Evolutionary conservation across 148 eudicot species (phyloP).

Genomic region (Oxyria digyna): DNA sequence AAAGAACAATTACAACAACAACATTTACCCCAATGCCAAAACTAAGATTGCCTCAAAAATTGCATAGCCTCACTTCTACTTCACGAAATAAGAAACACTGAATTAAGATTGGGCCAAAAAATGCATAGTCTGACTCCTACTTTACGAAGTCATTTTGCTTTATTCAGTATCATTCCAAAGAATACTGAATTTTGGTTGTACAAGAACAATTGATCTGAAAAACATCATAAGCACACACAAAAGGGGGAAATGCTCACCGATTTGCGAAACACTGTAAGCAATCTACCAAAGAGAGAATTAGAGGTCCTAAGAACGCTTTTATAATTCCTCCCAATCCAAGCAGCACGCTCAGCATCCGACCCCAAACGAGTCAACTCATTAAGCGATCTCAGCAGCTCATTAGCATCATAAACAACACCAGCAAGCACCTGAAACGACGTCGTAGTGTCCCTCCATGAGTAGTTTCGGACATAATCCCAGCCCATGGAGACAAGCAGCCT

Average conservation of each 20-base stretch:
- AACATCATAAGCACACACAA: neutral
- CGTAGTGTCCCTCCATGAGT: slow-evolving; percentile 45
- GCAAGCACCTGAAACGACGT: slow-evolving; percentile 30
- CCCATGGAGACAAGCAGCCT: slow-evolving; percentile 27
- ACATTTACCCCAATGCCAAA: no score
- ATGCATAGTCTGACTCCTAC: no score
- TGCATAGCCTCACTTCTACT: no score
- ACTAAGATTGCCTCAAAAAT: no score
- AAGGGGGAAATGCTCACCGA: slow-evolving; percentile 27
- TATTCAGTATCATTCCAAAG: no score
- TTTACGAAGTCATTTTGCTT: no score
- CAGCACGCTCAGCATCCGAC: slow-evolving; percentile 35
- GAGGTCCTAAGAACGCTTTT: slow-evolving; percentile 24
- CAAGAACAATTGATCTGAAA: neutral
- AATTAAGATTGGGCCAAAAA: no score
- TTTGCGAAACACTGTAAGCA: slow-evolving; percentile 42
- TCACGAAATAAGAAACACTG: no score
- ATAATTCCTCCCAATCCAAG: slow-evolving; percentile 55
- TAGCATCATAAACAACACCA: slow-evolving; percentile 33
- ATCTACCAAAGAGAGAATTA: slow-evolving; percentile 27
- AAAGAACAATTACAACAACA: no score
- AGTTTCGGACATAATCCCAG: slow-evolving; percentile 60
- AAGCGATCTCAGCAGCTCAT: slow-evolving; percentile 38
- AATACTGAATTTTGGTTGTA: no score
- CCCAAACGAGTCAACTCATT: slow-evolving; percentile 40